Conservation (phyloP, 2,329 filamentous ascomycete species). For the Ophiostoma himal-ulmi region DNA sequence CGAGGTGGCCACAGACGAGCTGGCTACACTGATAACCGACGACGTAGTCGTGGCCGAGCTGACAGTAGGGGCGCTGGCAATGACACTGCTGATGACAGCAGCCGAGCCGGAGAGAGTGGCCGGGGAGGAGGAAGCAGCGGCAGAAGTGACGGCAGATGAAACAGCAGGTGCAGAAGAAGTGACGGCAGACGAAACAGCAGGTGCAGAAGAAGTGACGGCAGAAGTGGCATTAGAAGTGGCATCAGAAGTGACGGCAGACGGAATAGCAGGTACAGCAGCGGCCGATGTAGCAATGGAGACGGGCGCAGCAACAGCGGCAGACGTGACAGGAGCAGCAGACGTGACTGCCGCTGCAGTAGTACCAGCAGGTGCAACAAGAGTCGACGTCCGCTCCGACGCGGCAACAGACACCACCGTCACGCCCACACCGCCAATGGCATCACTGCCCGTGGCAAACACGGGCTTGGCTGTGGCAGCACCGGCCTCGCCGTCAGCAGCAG, state of each 20-base stretch:
- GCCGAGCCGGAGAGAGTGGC: background rate
- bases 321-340: background rate
- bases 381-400: conserved; percentile 16
- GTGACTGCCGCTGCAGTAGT: background rate
- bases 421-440: conserved; percentile 23
- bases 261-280: background rate
- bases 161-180: background rate
- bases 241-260: background rate
- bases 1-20: too few relatives aligned
- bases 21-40: too few relatives aligned
- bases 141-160: background rate
- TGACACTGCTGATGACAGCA: background rate
- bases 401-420: conserved; percentile 27
- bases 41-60: background rate
- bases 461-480: background rate
- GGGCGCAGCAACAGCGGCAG: conserved; percentile 20
- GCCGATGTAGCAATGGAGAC: conserved; percentile 5
- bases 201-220: background rate
- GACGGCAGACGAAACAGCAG: background rate
- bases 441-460: background rate
- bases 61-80: background rate
- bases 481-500: background rate
- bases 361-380: background rate
- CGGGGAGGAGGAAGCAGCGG: background rate
- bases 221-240: background rate